A percentile compares a stretch with the other conserved stretches of the same genome.
phyloP scores from a whole-genome alignment of 768 basidiomycete genomes.

The Suillus variegatus region DNA sequence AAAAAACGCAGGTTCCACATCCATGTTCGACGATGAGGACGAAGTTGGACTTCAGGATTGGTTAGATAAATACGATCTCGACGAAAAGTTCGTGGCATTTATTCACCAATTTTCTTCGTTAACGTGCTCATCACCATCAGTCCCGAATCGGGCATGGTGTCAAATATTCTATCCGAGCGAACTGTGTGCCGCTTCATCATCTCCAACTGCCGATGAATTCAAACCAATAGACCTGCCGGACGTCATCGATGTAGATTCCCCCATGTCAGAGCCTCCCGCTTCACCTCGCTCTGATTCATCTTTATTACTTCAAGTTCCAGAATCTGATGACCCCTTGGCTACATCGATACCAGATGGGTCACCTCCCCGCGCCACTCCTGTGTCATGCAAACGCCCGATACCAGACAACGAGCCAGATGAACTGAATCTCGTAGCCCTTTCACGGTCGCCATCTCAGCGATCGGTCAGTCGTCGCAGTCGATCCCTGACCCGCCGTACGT shows the following conservation, averaged over 20 bases:
- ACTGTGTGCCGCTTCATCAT: constrained; percentile 23
- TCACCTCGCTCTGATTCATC: constrained; percentile 30
- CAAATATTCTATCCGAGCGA: constrained; percentile 37
- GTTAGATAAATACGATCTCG: constrained; percentile 57
- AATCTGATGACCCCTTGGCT: constrained; percentile 20
- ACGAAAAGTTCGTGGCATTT: constrained; percentile 44
- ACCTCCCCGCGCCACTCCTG: constrained; percentile 19
- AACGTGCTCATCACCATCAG: constrained; percentile 27
- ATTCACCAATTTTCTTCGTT: constrained; percentile 5
- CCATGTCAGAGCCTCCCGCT: constrained; percentile 35
- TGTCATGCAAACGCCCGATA: constrained; percentile 13
- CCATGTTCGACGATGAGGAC: constrained; percentile 36
- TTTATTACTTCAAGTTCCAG: constrained; percentile 25
- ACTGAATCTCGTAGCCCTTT: constrained; percentile 9
- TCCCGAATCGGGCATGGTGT: constrained; percentile 43
- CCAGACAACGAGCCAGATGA: constrained; percentile 14
- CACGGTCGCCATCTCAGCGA: constrained; percentile 22
- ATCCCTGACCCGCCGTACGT: constrained; percentile 19
- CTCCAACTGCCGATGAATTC: constrained; percentile 14
- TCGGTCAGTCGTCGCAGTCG: constrained; percentile 20
- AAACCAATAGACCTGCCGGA: constrained; percentile 12
- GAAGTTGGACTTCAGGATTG: constrained; percentile 49
- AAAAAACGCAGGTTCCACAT: constrained; percentile 43
- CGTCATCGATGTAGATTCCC: constrained; percentile 28
- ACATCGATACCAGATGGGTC: constrained; percentile 15